Evolutionary conservation across 345 rosid genomes (phyloP).

Genomic region (Gynandropsis gynandra): DNA sequence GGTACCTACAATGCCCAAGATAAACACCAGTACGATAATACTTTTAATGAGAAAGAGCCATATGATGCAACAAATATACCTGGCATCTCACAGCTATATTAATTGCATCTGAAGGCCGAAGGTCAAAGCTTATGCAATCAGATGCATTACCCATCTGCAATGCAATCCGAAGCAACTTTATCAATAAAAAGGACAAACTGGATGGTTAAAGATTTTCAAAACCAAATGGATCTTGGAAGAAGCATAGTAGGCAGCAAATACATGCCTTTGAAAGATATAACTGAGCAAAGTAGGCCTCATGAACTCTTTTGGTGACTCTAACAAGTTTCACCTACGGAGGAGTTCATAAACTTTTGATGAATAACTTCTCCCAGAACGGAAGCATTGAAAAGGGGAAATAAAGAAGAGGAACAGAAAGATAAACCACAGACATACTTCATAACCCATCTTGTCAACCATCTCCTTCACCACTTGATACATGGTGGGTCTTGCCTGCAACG

Average conservation of each 20-base stretch:
- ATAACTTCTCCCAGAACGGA: background rate
- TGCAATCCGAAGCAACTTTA: conserved; percentile 10
- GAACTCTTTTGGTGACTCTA: conserved; percentile 87
- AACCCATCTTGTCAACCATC: conserved; percentile 89
- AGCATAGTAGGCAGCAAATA: conserved; percentile 1
- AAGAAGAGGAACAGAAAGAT: background rate
- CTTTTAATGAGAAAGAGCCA: background rate
- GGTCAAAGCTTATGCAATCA: conserved; percentile 70
- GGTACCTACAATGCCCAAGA: conserved; percentile 45
- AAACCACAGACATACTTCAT: conserved; percentile 35
- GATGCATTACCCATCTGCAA: conserved; percentile 52
- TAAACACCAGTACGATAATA: too few relatives aligned
- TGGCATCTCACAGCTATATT: conserved; percentile 95
- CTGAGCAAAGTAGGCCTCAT: conserved; percentile 82
- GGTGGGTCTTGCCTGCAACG: conserved; percentile 84
- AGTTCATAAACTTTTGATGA: background rate
- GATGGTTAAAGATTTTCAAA: background rate
- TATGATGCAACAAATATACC: conserved; percentile 35
- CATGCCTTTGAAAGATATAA: conserved; percentile 72
- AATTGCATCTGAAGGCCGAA: conserved; percentile 94
- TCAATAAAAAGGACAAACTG: background rate
- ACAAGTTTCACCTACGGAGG: conserved; percentile 74
- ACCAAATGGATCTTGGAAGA: background rate
- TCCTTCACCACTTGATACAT: conserved; percentile 83
- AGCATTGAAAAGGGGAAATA: background rate